A percentile compares a stretch with the other conserved stretches of the same genome.
phyloP scores from a whole-genome alignment of 441 rosid genomes.

The Aleurites moluccanus region DNA sequence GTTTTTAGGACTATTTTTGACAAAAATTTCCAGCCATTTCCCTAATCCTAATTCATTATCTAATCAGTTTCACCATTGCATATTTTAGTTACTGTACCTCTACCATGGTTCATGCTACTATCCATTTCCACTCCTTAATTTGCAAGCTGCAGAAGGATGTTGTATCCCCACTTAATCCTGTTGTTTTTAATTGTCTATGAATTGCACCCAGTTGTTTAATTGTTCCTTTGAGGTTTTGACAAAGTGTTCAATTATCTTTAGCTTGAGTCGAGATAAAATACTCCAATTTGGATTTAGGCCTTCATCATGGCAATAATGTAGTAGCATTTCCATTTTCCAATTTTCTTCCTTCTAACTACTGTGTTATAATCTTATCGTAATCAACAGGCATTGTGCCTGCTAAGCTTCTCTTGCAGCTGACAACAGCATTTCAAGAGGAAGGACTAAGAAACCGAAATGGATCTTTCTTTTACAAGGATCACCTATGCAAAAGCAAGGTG shows the following conservation, averaged over 20 bases:
- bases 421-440: conserved; percentile 74
- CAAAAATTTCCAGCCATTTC: not conserved
- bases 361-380: conserved; percentile 14
- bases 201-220: not conserved
- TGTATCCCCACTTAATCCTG: not conserved
- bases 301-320: not conserved
- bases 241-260: not conserved
- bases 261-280: not conserved
- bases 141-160: not conserved
- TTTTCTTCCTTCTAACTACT: too few relatives aligned
- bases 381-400: conserved; percentile 83
- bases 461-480: conserved; percentile 65
- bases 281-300: not conserved
- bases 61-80: not conserved
- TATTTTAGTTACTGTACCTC: not conserved
- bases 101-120: not conserved
- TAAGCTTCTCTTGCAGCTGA: conserved; percentile 80
- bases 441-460: conserved; percentile 70
- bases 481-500: conserved; percentile 49
- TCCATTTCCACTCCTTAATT: conserved; percentile 1
- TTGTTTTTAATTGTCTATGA: not conserved
- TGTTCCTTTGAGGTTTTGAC: not conserved
- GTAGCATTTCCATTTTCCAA: not conserved
- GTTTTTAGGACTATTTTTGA: too few relatives aligned
- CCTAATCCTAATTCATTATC: not conserved